phyloP scores from a whole-genome alignment of 2,329 filamentous ascomycete genomes.

The Verticillium dahliae region DNA sequence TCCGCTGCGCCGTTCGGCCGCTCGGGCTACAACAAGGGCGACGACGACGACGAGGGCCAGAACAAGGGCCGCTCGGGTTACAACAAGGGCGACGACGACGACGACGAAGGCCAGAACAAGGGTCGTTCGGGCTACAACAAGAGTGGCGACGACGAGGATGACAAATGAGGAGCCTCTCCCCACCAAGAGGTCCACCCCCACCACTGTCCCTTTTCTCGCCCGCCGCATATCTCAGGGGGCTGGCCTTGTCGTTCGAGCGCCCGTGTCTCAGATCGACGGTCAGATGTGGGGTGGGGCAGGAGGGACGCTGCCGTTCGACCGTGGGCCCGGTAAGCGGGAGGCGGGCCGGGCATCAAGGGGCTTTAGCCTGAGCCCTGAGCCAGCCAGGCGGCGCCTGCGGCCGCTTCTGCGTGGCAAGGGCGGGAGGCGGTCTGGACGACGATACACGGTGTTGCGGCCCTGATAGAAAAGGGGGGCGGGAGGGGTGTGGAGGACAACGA shows the following conservation, averaged over 20 bases:
- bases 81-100: conserved; percentile 28
- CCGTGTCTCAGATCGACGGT: background rate
- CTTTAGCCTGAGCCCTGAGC: background rate
- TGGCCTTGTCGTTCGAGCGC: background rate
- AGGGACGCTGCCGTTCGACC: background rate
- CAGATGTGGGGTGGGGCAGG: background rate
- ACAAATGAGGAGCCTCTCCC: conserved; percentile 17
- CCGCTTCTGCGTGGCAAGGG: background rate
- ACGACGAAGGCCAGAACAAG: conserved; percentile 26
- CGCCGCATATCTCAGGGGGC: background rate
- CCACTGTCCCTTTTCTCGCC: background rate
- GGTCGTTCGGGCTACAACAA: conserved; percentile 44
- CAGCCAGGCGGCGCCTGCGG: background rate
- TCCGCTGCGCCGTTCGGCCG: conserved; percentile 30
- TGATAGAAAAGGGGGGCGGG: background rate
- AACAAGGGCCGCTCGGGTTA: conserved; percentile 32
- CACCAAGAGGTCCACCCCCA: background rate
- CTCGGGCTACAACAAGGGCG: conserved; percentile 36
- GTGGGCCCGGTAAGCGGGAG: background rate
- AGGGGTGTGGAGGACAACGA: background rate
- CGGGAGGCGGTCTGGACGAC: background rate
- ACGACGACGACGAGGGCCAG: conserved; percentile 20
- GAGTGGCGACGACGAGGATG: conserved; percentile 23
- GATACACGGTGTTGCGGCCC: too few relatives aligned
- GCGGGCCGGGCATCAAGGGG: background rate